Base-by-base conservation (phyloP, 768 basidiomycete genomes). In the Pulveroboletus sp. region DNA sequence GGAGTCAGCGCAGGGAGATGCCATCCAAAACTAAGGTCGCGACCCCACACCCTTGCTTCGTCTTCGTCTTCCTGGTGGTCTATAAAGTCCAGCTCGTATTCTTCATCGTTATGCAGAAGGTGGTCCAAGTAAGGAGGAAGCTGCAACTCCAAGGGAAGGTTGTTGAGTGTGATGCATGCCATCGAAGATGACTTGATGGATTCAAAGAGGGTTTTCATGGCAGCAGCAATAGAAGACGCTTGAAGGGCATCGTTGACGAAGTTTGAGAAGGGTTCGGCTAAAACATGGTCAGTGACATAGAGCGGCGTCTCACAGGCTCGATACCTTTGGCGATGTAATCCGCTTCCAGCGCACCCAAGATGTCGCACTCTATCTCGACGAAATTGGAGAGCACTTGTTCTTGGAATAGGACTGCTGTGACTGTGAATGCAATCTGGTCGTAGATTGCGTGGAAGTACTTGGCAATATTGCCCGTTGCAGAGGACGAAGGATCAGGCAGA, bases 331-430 rank as follows among this genome's bases (percentile, higher is more conserved):
- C 74, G 4, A 84, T 72, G 52, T 76, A 85, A 5, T 77, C 76
- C 39, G 95, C 93, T 55, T 86, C 84, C 40, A 94, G 67, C 12
- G 79, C 64, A 17, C 81, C 78, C 16, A 97, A 74, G 12, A 70
- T 65, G 47, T 89, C 88, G 27, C 87, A 89, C 63, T 97, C 87
- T 37, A 69, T 67, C 52, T 93, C 90, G 2, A 99, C 88, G 67
- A 88, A 97, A 61, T 88, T 87, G 27, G 83, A 82, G 43, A 86
- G 67, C 5, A 91, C 85, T 68, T 99, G 95, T 62, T 97, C 87
- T 62, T 92, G 89, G 57, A 87, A 94, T 37, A 97, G 74, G 9
- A 94, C 92, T 6, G 95, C 97, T 2, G 94, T 92, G 53, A 92
- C 74, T 3, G 89, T 86, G 70, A 94, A 94, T 0, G 85, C 87